These are phyloP conservation scores for Graphilbum fragrans DNA, from an alignment of 2,329 filamentous ascomycete genomes.

Conservation along the genomic window DNA sequence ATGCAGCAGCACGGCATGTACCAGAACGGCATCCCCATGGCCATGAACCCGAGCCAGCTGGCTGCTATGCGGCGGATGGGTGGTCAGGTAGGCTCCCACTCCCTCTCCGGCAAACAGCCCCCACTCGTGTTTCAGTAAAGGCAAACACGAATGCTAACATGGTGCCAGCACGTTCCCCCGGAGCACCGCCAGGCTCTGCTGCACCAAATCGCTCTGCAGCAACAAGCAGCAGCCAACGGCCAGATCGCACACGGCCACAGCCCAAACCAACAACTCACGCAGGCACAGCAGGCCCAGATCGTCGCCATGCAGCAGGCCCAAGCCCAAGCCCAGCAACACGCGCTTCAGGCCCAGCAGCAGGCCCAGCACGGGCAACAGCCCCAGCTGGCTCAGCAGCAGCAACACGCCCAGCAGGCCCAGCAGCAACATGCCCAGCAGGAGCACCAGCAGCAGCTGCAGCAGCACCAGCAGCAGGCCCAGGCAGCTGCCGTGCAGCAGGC, in stretches of 20 bases:
- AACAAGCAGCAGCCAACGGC: constrained; percentile 26
- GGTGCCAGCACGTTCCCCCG: neutral
- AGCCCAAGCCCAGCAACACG: constrained; percentile 7
- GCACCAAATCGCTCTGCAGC: constrained; percentile 34
- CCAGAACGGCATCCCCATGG: constrained; percentile 43
- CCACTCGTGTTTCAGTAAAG: neutral
- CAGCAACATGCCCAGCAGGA: constrained; percentile 16
- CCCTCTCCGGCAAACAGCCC: neutral
- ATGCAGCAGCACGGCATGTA: constrained; percentile 37
- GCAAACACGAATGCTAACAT: too few species aligned
- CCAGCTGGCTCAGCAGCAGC: constrained; percentile 19
- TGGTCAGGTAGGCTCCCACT: neutral
- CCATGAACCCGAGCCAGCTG: constrained; percentile 28
- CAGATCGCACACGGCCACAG: constrained; percentile 26
- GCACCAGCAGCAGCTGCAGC: constrained; percentile 27
- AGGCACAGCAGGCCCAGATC: neutral
- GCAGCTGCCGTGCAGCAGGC: constrained; percentile 10
- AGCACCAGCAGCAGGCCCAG: constrained; percentile 24
- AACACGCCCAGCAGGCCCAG: constrained; percentile 8
- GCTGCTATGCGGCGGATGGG: constrained; percentile 25
- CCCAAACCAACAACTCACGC: constrained; percentile 19
- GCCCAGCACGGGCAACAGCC: constrained; percentile 22
- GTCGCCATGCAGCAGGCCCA: constrained; percentile 10
- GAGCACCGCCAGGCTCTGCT: constrained; percentile 23
- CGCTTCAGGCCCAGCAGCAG: constrained; percentile 23